Conservation (phyloP, 176 grass and related monocot genomes). For the Triticum monococcum region DNA sequence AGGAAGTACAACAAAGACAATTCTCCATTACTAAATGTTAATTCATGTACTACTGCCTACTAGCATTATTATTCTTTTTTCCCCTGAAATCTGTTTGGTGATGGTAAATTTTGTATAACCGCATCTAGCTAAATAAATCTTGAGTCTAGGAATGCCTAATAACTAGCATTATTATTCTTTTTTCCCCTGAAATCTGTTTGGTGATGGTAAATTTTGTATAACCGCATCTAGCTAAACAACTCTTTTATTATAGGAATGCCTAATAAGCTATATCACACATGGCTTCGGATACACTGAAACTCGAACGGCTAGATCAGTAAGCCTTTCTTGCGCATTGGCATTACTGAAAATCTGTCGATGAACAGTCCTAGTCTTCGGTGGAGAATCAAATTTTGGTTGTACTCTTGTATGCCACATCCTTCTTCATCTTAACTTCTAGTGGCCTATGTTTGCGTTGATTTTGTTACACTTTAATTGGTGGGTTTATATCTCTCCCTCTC, state of each 20-base stretch:
- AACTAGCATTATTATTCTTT: too few relatives aligned
- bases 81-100: not conserved
- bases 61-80: too few relatives aligned
- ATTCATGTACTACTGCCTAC: not conserved
- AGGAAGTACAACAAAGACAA: not conserved
- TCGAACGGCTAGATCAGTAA: slow-evolving; percentile 85
- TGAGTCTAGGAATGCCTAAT: too few relatives aligned
- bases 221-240: not conserved
- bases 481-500: too few relatives aligned
- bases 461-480: too few relatives aligned
- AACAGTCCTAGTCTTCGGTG: too few relatives aligned
- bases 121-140: not conserved
- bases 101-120: not conserved
- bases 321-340: not conserved
- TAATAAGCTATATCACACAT: slow-evolving; percentile 30
- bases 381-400: too few relatives aligned
- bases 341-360: too few relatives aligned
- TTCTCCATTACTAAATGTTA: not conserved
- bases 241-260: not conserved
- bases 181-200: too few relatives aligned
- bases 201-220: too few relatives aligned
- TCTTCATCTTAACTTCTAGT: too few relatives aligned
- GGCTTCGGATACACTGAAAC: slow-evolving; percentile 75
- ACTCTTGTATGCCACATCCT: not conserved
- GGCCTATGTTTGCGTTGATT: too few relatives aligned